Evolutionary conservation across 176 grass and related monocot species (phyloP).

Genomic region (Oryza longistaminata): DNA sequence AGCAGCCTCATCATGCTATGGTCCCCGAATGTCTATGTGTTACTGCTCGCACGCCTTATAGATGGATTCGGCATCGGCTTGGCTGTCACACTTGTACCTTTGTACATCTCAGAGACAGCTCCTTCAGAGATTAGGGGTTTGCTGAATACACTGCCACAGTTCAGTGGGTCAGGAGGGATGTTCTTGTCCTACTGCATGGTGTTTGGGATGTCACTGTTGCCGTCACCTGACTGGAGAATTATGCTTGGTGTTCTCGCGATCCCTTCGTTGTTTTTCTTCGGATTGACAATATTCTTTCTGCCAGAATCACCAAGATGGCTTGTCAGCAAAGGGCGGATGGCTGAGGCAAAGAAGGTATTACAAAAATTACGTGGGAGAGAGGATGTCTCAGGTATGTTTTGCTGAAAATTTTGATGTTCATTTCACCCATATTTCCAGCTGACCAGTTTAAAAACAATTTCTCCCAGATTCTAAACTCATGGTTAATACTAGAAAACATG

Average conservation of each 20-base stretch:
- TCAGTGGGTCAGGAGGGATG: slow-evolving; percentile 83
- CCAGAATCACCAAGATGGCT: slow-evolving; percentile 97
- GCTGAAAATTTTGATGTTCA: background rate
- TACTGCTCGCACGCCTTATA: slow-evolving; percentile 77
- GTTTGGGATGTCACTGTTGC: slow-evolving; percentile 80
- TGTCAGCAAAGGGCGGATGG: slow-evolving; percentile 86
- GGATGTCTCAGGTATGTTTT: slow-evolving; percentile 84
- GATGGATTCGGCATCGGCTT: slow-evolving; percentile 86
- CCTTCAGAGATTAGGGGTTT: slow-evolving; percentile 79
- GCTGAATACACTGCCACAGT: slow-evolving; percentile 86
- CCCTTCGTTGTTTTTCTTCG: slow-evolving; percentile 77
- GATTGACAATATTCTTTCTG: slow-evolving; percentile 69
- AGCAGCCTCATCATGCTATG: slow-evolving; percentile 84
- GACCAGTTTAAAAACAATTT: background rate
- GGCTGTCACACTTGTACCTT: slow-evolving; percentile 77
- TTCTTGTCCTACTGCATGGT: slow-evolving; percentile 95
- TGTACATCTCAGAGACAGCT: slow-evolving; percentile 96
- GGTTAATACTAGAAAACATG: background rate
- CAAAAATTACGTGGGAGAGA: slow-evolving; percentile 75
- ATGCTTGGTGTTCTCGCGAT: slow-evolving; percentile 86
- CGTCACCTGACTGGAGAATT: slow-evolving; percentile 81
- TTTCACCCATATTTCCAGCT: slow-evolving; percentile 11
- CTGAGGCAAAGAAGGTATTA: slow-evolving; percentile 76
- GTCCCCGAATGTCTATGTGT: slow-evolving; percentile 79
- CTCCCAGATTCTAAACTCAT: background rate